Evolutionary conservation across 2,329 filamentous ascomycete genomes (phyloP).

Genomic region (Sarocladium oryzae): DNA sequence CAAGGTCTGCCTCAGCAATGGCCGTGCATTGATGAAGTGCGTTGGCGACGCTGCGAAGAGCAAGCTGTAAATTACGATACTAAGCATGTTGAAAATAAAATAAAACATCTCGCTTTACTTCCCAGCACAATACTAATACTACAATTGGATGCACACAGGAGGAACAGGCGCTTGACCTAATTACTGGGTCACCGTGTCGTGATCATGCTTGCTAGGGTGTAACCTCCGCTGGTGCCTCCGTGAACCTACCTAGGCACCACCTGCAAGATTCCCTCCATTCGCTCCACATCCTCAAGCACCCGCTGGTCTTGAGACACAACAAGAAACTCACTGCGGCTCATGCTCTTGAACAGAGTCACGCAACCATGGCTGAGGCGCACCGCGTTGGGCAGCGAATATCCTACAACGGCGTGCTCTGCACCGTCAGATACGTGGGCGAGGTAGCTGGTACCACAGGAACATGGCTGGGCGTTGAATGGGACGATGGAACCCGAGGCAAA

Average conservation of each 20-base stretch:
- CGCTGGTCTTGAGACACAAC: not conserved
- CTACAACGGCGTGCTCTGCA: conserved; percentile 71
- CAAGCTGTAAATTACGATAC: conserved; percentile 48
- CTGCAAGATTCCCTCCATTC: not conserved
- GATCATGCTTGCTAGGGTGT: too few relatives aligned
- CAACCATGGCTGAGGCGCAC: conserved; percentile 30
- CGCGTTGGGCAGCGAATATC: conserved; percentile 71
- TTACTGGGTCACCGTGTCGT: too few relatives aligned
- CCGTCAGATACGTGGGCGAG: conserved; percentile 73
- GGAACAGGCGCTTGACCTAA: too few relatives aligned
- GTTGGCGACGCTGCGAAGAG: conserved; percentile 47
- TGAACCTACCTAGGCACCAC: not conserved
- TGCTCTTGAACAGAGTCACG: not conserved
- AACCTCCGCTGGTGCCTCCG: not conserved
- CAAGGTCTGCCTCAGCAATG: conserved; percentile 83
- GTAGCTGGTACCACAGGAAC: conserved; percentile 69
- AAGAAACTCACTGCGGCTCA: not conserved
- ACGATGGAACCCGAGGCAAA: conserved; percentile 79
- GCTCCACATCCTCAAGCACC: not conserved
- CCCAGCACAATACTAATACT: too few relatives aligned
- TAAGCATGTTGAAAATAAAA: not conserved
- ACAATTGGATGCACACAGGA: too few relatives aligned
- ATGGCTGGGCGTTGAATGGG: conserved; percentile 97
- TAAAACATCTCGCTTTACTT: too few relatives aligned
- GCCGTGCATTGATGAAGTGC: conserved; percentile 69